Evolutionary conservation across 2,329 filamentous ascomycete species (phyloP), one percentile per base, ranked within the genome.

Genomic region (Colletotrichum kahawae): DNA sequence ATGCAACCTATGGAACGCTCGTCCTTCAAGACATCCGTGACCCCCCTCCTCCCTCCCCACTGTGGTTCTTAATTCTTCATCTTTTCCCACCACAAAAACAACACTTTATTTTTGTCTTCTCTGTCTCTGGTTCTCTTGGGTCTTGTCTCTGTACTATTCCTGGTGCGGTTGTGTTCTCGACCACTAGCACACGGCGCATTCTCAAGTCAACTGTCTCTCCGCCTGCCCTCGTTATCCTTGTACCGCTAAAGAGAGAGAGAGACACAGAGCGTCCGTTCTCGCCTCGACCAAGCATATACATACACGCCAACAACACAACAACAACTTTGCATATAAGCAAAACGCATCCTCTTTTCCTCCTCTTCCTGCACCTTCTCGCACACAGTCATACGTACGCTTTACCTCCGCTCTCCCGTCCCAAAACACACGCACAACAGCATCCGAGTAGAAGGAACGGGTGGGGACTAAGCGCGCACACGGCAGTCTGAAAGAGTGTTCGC

Each of bases 21-120:
- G 64, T 62, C 51, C 60, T 51, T 38, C 57, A 69, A 76, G 70
- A 76, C 74, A 74, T 70, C 70, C 38, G 59, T 60, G 48, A 65
- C 43, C 43, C 43, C 43, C 43, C 43, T 48, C 43, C 38, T 21
- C 43, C 43, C 59, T 24, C 24, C 63, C 68, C 69, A 65, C 66
- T 54, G 48, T 54, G 57, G 54, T 60, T 76, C 71, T 73, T 76
- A 74, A 72, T 75, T 72, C 72, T 75, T 67, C 62, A 57, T 33
- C 62, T 75, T 71, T 57, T 48, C 43, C 43, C 43, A 48, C 72
- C 68, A 74, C 69, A 56, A 62, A 60, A 60, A 34, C 27, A 31
- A 33, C 24, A 18, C 31, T 48, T 48, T 48, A 18, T 27, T n/a
- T 27, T 36, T 34, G 43, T 54, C 54, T 48, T 34, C 38, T 59